These are phyloP conservation scores for Rhodomyrtus tomentosa DNA, from an alignment of 345 rosid genomes.

Conservation along the genomic window DNA sequence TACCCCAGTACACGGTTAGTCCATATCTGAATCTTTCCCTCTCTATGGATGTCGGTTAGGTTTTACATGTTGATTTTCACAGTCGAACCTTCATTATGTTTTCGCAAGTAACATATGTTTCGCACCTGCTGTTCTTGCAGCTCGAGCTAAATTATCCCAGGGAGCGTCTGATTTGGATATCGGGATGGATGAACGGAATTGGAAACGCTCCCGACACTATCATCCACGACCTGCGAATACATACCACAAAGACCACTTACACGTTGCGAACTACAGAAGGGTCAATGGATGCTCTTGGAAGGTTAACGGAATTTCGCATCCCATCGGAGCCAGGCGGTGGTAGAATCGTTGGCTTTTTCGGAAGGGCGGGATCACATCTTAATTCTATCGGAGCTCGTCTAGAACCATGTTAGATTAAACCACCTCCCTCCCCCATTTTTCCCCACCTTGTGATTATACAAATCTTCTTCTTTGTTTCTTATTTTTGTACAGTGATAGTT, in stretches of 20 bases:
- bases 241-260: neutral
- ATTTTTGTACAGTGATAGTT: neutral
- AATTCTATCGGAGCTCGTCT: neutral
- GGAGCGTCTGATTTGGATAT: neutral
- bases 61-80: neutral
- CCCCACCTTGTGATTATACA: neutral
- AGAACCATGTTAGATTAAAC: neutral
- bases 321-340: neutral
- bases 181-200: neutral
- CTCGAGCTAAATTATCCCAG: neutral
- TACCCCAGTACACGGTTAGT: neutral
- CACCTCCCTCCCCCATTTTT: neutral
- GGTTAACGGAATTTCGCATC: neutral
- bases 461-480: neutral
- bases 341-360: neutral
- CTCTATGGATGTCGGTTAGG: accelerated
- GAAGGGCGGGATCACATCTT: neutral
- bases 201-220: neutral
- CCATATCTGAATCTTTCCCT: neutral
- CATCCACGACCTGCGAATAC: neutral
- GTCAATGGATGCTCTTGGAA: neutral
- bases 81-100: neutral
- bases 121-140: neutral
- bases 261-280: neutral
- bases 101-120: neutral